Evolutionary conservation across 2,329 filamentous ascomycete species (phyloP).

Genomic region (Epichloe uncinata): DNA sequence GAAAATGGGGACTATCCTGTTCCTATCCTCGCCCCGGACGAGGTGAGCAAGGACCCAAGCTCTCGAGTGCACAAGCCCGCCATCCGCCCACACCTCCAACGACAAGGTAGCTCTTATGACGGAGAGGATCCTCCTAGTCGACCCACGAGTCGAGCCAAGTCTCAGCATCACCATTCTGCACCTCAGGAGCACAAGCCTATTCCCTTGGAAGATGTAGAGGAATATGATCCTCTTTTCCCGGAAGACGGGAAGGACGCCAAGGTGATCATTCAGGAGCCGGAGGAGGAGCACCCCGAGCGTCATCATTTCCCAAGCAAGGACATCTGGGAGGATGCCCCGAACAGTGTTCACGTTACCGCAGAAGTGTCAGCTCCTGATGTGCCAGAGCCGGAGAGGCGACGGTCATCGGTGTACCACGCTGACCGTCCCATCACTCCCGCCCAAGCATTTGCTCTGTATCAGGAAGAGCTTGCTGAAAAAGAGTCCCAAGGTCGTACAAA

Average conservation of each 20-base stretch:
- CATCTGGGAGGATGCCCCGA: slow-evolving; percentile 92
- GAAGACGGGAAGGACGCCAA: slow-evolving; percentile 52
- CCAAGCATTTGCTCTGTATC: slow-evolving; percentile 51
- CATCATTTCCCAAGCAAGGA: slow-evolving; percentile 85
- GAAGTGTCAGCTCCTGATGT: slow-evolving; percentile 68
- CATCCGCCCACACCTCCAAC: slow-evolving; percentile 59
- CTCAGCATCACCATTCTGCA: slow-evolving; percentile 42
- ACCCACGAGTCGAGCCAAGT: slow-evolving; percentile 44
- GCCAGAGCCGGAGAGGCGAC: slow-evolving; percentile 26
- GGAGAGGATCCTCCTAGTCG: slow-evolving; percentile 45
- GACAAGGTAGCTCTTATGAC: slow-evolving; percentile 45
- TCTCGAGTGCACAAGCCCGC: slow-evolving; percentile 64
- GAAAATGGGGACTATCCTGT: slow-evolving; percentile 52
- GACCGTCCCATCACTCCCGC: slow-evolving; percentile 40
- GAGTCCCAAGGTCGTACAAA: slow-evolving; percentile 25
- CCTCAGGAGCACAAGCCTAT: slow-evolving; percentile 45
- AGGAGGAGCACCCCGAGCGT: slow-evolving; percentile 38
- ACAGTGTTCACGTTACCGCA: slow-evolving; percentile 64
- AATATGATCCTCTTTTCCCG: slow-evolving; percentile 90
- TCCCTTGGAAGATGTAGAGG: slow-evolving; percentile 74
- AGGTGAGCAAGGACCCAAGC: slow-evolving; percentile 61
- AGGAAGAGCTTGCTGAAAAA: slow-evolving; percentile 51
- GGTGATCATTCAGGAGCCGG: slow-evolving; percentile 12
- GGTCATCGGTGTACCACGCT: slow-evolving; percentile 15
- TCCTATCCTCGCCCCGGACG: slow-evolving; percentile 81